Conservation (phyloP, 2,329 filamentous ascomycete species). For the Ophiostoma novo-ulmi region DNA sequence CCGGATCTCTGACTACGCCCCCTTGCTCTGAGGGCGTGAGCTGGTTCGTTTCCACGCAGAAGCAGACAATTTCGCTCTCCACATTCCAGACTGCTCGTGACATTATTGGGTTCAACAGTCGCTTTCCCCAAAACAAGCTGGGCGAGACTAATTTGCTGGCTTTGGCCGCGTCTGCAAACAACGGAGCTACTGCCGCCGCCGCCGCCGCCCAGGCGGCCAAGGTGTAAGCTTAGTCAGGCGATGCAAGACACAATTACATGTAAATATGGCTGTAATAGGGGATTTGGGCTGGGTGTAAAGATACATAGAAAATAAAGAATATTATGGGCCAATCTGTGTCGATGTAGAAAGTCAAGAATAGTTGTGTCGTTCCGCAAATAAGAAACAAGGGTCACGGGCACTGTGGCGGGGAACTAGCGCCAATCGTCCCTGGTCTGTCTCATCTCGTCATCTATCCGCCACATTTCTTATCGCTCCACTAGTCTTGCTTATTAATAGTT, state of each 20-base stretch:
- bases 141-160: constrained; percentile 37
- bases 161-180: constrained; percentile 5
- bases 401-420: not conserved
- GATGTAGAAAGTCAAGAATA: not conserved
- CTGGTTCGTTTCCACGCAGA: constrained; percentile 46
- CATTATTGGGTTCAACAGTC: constrained; percentile 46
- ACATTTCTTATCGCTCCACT: constrained; percentile 7
- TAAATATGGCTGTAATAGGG: not conserved
- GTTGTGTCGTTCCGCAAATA: not conserved
- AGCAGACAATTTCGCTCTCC: constrained; percentile 36
- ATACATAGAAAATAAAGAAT: constrained; percentile 2
- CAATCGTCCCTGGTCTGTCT: not conserved
- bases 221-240: not conserved
- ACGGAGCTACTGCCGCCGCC: not conserved
- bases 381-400: not conserved
- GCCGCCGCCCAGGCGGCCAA: not conserved
- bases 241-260: not conserved
- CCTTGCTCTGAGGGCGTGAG: constrained; percentile 45
- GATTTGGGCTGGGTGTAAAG: not conserved
- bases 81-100: constrained; percentile 40
- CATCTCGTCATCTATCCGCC: not conserved
- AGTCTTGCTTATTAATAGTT: not conserved
- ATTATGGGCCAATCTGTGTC: not conserved
- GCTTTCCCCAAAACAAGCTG: constrained; percentile 42
- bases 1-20: constrained; percentile 47